Conservation (phyloP, 2,329 filamentous ascomycete genomes). For the Alternaria viburni region DNA sequence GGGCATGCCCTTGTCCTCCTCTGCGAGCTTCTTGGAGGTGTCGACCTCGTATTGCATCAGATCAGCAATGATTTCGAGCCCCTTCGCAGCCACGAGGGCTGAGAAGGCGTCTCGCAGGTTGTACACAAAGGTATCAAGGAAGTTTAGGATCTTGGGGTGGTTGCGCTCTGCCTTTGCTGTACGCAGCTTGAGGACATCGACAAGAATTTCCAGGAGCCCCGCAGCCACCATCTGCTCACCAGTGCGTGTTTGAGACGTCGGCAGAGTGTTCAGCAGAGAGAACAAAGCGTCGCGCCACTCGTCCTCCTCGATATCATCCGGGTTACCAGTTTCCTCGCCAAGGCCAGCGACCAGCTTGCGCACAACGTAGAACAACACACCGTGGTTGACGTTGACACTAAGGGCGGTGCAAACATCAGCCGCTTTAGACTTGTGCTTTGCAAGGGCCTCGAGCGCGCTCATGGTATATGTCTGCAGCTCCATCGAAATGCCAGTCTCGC, state of each 20-base stretch:
- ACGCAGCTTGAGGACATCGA: slow-evolving; percentile 84
- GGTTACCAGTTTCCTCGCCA: slow-evolving; percentile 56
- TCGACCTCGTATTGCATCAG: slow-evolving; percentile 81
- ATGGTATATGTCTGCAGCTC: slow-evolving; percentile 84
- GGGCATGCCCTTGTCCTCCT: slow-evolving; percentile 73
- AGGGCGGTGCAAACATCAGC: slow-evolving; percentile 88
- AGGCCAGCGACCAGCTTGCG: slow-evolving; percentile 89
- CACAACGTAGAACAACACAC: slow-evolving; percentile 89
- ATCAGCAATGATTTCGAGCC: slow-evolving; percentile 88
- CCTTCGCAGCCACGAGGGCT: slow-evolving; percentile 79
- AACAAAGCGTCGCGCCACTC: slow-evolving; percentile 92
- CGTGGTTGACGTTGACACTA: slow-evolving; percentile 95
- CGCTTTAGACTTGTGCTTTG: slow-evolving; percentile 76
- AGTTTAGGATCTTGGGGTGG: slow-evolving; percentile 82
- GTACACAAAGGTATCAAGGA: slow-evolving; percentile 88
- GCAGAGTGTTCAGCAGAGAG: slow-evolving; percentile 82
- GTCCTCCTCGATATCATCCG: slow-evolving; percentile 72
- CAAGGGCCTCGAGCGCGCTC: slow-evolving; percentile 81
- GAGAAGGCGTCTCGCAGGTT: slow-evolving; percentile 84
- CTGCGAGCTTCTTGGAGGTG: slow-evolving; percentile 70
- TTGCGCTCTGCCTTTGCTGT: slow-evolving; percentile 82
- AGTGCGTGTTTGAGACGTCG: slow-evolving; percentile 72
- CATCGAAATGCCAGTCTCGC: slow-evolving; percentile 70
- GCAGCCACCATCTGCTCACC: slow-evolving; percentile 86
- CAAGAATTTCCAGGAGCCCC: slow-evolving; percentile 85